Evolutionary conservation across 179 eudicot genomes (phyloP).

Genomic region (Spergularia azorica): DNA sequence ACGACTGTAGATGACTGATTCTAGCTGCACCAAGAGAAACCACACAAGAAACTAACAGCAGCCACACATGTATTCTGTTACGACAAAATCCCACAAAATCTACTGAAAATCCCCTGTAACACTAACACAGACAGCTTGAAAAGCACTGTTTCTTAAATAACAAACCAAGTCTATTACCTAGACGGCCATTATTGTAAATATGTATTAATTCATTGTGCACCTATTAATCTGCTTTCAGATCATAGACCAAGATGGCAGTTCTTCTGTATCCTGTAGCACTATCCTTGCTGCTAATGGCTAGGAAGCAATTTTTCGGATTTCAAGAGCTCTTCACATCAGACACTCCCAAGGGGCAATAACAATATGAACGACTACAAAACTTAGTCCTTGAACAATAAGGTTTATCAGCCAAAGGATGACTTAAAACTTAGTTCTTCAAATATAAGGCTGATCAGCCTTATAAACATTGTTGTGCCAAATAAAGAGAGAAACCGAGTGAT

Average conservation of each 20-base stretch:
- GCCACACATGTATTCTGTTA: neutral
- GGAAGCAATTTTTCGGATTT: neutral
- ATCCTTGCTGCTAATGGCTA: neutral
- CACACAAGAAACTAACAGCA: constrained; percentile 1
- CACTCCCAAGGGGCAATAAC: constrained; percentile 4
- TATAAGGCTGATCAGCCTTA: neutral
- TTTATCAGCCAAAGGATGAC: constrained; percentile 1
- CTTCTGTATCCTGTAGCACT: constrained; percentile 41
- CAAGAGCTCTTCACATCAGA: neutral
- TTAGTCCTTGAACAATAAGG: neutral
- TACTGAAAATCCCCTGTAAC: neutral
- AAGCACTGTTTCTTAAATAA: too few species aligned
- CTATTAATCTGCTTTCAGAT: constrained; percentile 33
- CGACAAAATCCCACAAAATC: neutral
- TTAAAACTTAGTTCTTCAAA: constrained; percentile 6
- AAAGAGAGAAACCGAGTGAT: neutral
- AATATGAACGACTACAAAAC: constrained; percentile 12
- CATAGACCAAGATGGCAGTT: constrained; percentile 31
- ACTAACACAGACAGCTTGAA: neutral
- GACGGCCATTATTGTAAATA: neutral
- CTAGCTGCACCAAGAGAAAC: neutral
- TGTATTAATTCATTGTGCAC: constrained; percentile 7
- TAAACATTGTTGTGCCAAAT: neutral
- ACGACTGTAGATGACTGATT: neutral
- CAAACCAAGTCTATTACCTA: neutral